Evolutionary conservation across 2,329 filamentous ascomycete species (phyloP), one percentile per base, ranked within the genome.

Genomic region (Acarospora socialis): DNA sequence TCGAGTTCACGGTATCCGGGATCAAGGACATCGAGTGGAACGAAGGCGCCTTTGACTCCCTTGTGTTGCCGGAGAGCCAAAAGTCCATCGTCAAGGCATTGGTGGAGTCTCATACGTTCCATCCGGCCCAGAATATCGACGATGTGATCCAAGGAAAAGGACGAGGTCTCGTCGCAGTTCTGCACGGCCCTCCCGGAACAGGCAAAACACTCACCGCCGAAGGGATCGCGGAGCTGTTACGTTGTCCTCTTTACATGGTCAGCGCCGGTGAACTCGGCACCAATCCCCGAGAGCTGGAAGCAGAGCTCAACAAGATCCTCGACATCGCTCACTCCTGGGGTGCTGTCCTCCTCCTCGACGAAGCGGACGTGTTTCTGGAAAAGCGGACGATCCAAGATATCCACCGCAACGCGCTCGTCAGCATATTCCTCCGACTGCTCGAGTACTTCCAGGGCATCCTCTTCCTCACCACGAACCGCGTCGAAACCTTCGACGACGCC

Each of bases 401-500:
- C 32, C 77, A 84, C 49, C 76, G 83, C 36, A 92, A 92, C 45
- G 78, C 79, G 0, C 70, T 90, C 1, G 84, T 92, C 32, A 81
- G 76, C 51, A 82, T 92, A 46, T 93, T 93, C 62, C 61, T 93
- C 2, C 74, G 83, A 0, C 66, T 87, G 35, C 64, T 93, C 0
- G 86, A 94, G 54, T 93, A 92, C 53, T 92, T 92, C 57, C 81
- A 92, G 49, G 84, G 84, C 3, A 92, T 92, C 32, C 54, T 92
- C 4, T 92, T 93, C 60, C 56, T 93, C 16, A 93, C 84, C 0
- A 92, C 84, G 2, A 92, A 92, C 51, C 73, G 83, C 2, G 81
- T 92, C 1, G 59, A 77, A 60, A 86, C 81, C 0, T 92, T 93
- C 46, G 84, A 93, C 45, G 81, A 90, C 39, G 84, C 84, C 1